Evolutionary conservation across 1,284 basidiomycete genomes (phyloP), one percentile per base, ranked within the genome.

Genomic region (Microbotryum saponariae): DNA sequence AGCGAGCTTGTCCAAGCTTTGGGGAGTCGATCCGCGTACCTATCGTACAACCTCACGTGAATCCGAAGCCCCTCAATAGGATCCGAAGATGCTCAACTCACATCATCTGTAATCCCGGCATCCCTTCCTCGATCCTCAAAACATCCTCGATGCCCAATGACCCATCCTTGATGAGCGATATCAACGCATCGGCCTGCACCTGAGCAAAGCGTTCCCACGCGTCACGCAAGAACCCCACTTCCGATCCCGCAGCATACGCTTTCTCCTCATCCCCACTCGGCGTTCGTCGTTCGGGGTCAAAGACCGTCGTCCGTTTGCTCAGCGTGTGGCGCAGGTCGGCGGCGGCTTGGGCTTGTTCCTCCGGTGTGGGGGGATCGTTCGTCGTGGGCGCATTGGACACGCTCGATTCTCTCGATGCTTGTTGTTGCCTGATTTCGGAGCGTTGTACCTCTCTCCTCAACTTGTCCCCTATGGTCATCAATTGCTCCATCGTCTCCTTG

Each of bases 1-100:
- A 66, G 59, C 5, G 64, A 67, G 6, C 65, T 67, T 6, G 65
- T 66, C 67, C 67, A 69, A 1, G 65, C 60, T 51, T 60, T 69
- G 2, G 67, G 62, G 12, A 64, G 59, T 18, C 65, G 59, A 21
- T 68, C 56, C 6, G 60, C 56, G 45, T 68, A 68, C 61, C 62
- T 66, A 18, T 42, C 37, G 16, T 18, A 16, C 37, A 42, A 4
- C 20, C 20, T 6, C 21, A 29, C 6, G 14, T 50, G 1, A 42
- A 16, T 42, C 14, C 4, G 12, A 20, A 27, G 27, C 27, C 27
- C 9, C 31, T 18, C 16, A 18, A 42, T 42, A 16, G 16, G 16
- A 42, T 42, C 37, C 37, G 12, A n/a, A 50, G 48, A 50, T 6
- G 20, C 16, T n/a, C 20, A 21, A 25, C 62, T 49, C 37, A 62